Conservation (phyloP, 1,284 basidiomycete species). For the Xerocomus nothofagi region DNA sequence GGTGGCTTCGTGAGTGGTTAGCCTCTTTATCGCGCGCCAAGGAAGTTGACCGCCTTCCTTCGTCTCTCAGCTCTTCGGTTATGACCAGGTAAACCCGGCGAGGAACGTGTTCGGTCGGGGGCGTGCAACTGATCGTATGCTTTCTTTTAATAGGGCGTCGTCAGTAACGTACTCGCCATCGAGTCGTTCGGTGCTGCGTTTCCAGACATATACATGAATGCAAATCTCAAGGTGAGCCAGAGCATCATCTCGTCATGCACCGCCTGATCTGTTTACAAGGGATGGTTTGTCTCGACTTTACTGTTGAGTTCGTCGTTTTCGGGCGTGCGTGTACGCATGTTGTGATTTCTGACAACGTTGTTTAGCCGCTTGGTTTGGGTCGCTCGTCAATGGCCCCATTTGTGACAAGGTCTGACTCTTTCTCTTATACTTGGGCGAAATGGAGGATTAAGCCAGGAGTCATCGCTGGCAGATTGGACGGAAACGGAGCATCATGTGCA, state of each 20-base stretch:
- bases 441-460: neutral
- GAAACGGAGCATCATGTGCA: slow-evolving; percentile 34
- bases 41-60: slow-evolving; percentile 1
- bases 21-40: neutral
- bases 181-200: slow-evolving; percentile 37
- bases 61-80: slow-evolving; percentile 31
- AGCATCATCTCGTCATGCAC: neutral
- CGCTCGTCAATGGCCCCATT: slow-evolving; percentile 32
- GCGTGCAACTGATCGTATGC: slow-evolving; percentile 5
- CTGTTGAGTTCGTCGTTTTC: slow-evolving; percentile 28
- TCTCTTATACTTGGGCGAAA: neutral
- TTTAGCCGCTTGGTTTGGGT: slow-evolving; percentile 36
- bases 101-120: neutral
- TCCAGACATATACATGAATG: slow-evolving; percentile 32
- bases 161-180: slow-evolving; percentile 37
- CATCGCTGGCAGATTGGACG: slow-evolving; percentile 26
- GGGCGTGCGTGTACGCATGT: too few species aligned
- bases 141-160: slow-evolving; percentile 27
- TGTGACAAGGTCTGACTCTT: slow-evolving; percentile 32
- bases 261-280: slow-evolving; percentile 20
- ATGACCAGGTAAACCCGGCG: slow-evolving; percentile 31
- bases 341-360: slow-evolving; percentile 1
- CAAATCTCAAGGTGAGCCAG: slow-evolving; percentile 27
- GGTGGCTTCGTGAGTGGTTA: slow-evolving; percentile 33
- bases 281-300: slow-evolving; percentile 35